phyloP scores from a whole-genome alignment of 2,329 filamentous ascomycete genomes.

The Aureobasidium sp. region DNA sequence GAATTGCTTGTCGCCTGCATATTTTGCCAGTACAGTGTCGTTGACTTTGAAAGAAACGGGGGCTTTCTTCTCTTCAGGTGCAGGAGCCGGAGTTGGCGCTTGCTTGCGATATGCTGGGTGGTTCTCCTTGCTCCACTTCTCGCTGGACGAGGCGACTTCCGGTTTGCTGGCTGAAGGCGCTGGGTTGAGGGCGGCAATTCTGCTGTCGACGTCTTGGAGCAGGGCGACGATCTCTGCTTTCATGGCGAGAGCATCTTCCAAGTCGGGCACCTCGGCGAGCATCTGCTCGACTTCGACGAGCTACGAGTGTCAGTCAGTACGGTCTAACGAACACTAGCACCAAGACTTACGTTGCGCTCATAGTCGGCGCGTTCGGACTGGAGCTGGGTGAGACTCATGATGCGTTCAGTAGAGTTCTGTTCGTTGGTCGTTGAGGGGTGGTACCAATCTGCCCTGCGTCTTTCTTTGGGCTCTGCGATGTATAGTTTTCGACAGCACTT shows the following conservation, averaged over 20 bases:
- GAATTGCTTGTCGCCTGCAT: slow-evolving; percentile 84
- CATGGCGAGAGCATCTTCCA: slow-evolving; percentile 68
- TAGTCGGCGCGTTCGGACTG: slow-evolving; percentile 11
- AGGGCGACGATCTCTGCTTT: slow-evolving; percentile 75
- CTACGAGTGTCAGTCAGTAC: slow-evolving; percentile 35
- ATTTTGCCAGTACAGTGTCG: slow-evolving; percentile 84
- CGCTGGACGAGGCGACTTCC: slow-evolving; percentile 37
- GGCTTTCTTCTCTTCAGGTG: slow-evolving; percentile 26
- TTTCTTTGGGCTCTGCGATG: not conserved
- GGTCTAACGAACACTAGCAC: not conserved
- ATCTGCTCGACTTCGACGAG: slow-evolving; percentile 71
- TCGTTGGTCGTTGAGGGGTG: not conserved
- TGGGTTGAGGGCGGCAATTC: slow-evolving; percentile 63
- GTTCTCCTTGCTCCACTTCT: slow-evolving; percentile 63
- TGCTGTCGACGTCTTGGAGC: slow-evolving; percentile 70
- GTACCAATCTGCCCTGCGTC: slow-evolving; percentile 2
- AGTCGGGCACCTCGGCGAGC: slow-evolving; percentile 73
- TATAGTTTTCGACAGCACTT: not conserved
- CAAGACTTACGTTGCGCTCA: slow-evolving; percentile 14
- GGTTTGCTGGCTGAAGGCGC: slow-evolving; percentile 27
- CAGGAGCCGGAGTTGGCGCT: slow-evolving; percentile 25
- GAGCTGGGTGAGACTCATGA: slow-evolving; percentile 22
- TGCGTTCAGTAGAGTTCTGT: slow-evolving; percentile 21
- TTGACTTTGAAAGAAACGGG: slow-evolving; percentile 70
- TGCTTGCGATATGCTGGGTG: slow-evolving; percentile 39